Evolutionary conservation across 2,329 filamentous ascomycete genomes (phyloP).

Genomic region (Endothia cerciana): DNA sequence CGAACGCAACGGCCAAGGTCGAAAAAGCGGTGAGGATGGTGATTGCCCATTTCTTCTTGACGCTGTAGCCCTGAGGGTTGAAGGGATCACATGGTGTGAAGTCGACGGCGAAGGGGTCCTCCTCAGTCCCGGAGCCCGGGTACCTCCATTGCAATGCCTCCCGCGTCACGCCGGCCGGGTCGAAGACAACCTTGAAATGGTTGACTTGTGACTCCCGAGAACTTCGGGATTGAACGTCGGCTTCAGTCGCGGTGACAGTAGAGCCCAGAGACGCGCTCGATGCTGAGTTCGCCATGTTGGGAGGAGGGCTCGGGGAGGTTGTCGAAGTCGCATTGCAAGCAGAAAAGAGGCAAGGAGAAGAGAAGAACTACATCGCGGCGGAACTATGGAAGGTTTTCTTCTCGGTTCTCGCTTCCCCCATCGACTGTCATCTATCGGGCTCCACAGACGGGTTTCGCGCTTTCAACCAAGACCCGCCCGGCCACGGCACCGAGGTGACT

Average conservation of each 20-base stretch:
- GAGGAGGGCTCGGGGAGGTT: background rate
- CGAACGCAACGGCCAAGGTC: slow-evolving; percentile 71
- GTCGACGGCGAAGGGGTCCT: slow-evolving; percentile 70
- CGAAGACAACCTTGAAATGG: slow-evolving; percentile 58
- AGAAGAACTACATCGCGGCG: background rate
- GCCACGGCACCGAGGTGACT: slow-evolving; percentile 8
- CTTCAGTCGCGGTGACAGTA: slow-evolving; percentile 40
- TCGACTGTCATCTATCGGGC: slow-evolving; percentile 5
- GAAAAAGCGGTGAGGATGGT: slow-evolving; percentile 66
- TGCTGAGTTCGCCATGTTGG: slow-evolving; percentile 24
- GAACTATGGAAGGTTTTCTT: background rate
- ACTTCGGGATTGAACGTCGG: slow-evolving; percentile 47
- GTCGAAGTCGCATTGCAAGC: slow-evolving; percentile 11
- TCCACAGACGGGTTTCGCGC: slow-evolving; percentile 10
- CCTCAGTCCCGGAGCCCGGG: slow-evolving; percentile 63
- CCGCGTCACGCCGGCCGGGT: slow-evolving; percentile 61
- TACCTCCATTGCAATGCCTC: slow-evolving; percentile 61
- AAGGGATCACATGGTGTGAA: slow-evolving; percentile 69
- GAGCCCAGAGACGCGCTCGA: slow-evolving; percentile 32
- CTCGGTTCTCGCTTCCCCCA: background rate
- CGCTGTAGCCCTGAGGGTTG: slow-evolving; percentile 66
- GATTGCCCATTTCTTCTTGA: slow-evolving; percentile 66
- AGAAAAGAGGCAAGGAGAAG: background rate
- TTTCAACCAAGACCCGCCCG: slow-evolving; percentile 6
- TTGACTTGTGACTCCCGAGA: slow-evolving; percentile 37